Evolutionary conservation across 192 early-diverging fungal species (phyloP).

Genomic region (Dissophora globulifera): DNA sequence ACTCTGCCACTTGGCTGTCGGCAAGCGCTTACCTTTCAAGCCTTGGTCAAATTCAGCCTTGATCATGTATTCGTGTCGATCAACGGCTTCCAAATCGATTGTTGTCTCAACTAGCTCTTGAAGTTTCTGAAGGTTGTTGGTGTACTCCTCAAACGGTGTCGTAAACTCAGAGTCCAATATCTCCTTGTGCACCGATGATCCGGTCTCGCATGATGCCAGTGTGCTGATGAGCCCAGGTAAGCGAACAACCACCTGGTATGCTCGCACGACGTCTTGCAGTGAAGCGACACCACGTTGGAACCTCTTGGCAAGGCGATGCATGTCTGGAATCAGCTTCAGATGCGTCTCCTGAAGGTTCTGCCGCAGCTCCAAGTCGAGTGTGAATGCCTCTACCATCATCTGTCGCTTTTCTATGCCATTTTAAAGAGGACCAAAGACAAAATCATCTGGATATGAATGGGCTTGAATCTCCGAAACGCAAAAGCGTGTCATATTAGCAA

Average conservation of each 20-base stretch:
- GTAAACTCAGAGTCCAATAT: constrained; percentile 68
- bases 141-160: constrained; percentile 60
- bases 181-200: constrained; percentile 51
- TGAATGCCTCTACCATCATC: constrained; percentile 77
- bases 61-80: constrained; percentile 88
- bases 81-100: constrained; percentile 86
- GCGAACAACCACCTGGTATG: constrained; percentile 85
- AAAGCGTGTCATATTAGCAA: too few relatives aligned
- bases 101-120: constrained; percentile 90
- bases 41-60: constrained; percentile 84
- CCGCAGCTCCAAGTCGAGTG: constrained; percentile 70
- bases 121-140: constrained; percentile 69
- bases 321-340: constrained; percentile 87
- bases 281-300: constrained; percentile 83
- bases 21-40: constrained; percentile 74
- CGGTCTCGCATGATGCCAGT: constrained; percentile 59
- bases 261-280: constrained; percentile 88
- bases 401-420: constrained; percentile 78
- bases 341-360: constrained; percentile 75
- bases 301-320: constrained; percentile 86
- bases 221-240: constrained; percentile 72
- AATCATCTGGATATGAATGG: too few relatives aligned
- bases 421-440: too few relatives aligned
- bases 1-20: too few relatives aligned
- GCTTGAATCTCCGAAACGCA: too few relatives aligned